Evolutionary conservation across 768 basidiomycete genomes (phyloP).

Genomic region (Suillus fuscotomentosus): DNA sequence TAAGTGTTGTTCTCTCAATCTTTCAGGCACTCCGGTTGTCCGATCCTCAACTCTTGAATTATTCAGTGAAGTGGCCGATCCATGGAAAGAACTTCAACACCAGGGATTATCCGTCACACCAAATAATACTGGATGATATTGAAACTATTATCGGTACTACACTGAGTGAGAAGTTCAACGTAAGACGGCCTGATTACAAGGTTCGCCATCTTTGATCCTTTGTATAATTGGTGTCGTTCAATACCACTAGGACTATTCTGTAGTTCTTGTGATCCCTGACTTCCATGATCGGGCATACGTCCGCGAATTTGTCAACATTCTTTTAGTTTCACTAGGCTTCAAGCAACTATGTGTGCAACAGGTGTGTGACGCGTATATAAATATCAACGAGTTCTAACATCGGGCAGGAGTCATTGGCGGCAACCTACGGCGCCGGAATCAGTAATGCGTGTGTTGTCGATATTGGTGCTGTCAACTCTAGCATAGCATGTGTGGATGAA

Average conservation of each 20-base stretch:
- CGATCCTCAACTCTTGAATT: slow-evolving; percentile 66
- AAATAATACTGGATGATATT: slow-evolving; percentile 74
- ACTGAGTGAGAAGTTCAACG: slow-evolving; percentile 58
- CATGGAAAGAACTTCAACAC: slow-evolving; percentile 81
- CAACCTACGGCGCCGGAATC: slow-evolving; percentile 93
- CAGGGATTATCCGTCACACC: slow-evolving; percentile 69
- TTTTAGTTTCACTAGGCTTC: slow-evolving; percentile 84
- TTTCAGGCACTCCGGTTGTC: slow-evolving; percentile 68
- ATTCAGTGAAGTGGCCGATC: slow-evolving; percentile 80
- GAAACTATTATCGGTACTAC: slow-evolving; percentile 63
- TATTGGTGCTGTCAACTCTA: slow-evolving; percentile 82
- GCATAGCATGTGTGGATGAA: slow-evolving; percentile 92
- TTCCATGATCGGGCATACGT: slow-evolving; percentile 86
- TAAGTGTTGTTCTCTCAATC: slow-evolving; percentile 8
- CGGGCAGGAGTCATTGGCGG: slow-evolving; percentile 82
- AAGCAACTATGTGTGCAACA: slow-evolving; percentile 92
- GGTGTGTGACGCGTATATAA: slow-evolving; percentile 36
- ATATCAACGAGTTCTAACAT: background rate
- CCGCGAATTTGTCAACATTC: slow-evolving; percentile 68
- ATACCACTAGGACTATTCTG: slow-evolving; percentile 70
- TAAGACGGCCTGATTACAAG: slow-evolving; percentile 56
- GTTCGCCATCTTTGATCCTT: slow-evolving; percentile 35
- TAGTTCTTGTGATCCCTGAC: slow-evolving; percentile 89
- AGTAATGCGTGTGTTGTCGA: slow-evolving; percentile 96
- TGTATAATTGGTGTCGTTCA: background rate